Conservation (phyloP, 176 grass and related monocot species). For the Carex pumila region DNA sequence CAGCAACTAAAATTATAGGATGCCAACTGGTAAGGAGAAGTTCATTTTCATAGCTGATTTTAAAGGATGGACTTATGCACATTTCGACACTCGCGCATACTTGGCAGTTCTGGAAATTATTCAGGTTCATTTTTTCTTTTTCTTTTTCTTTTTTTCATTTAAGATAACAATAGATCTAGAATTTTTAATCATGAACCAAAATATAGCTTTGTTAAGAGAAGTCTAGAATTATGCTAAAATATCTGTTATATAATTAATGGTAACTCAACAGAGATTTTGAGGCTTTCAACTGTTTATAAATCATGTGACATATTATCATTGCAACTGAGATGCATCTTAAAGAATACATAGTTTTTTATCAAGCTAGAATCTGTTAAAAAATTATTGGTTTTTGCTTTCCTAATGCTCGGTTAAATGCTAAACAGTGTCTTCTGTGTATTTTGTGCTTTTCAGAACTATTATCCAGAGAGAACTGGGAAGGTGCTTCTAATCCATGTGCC, state of each 20-base stretch:
- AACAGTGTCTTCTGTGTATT: neutral
- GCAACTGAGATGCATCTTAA: neutral
- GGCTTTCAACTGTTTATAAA: too few relatives aligned
- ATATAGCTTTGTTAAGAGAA: neutral
- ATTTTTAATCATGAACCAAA: neutral
- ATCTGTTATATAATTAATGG: too few relatives aligned
- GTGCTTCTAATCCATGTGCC: constrained; percentile 56
- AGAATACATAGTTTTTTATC: neutral
- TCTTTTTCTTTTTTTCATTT: neutral
- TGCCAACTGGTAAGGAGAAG: constrained; percentile 28
- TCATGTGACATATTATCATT: too few relatives aligned
- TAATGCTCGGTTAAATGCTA: neutral
- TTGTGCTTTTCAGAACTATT: constrained; percentile 38
- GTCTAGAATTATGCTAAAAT: neutral
- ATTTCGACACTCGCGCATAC: constrained; percentile 29
- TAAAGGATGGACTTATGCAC: constrained; percentile 26
- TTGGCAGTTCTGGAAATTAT: constrained; percentile 25
- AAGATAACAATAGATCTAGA: neutral
- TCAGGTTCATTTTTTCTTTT: constrained; percentile 4
- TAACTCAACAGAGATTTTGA: too few relatives aligned
- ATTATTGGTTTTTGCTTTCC: neutral
- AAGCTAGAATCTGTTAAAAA: neutral
- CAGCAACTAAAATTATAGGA: constrained; percentile 11
- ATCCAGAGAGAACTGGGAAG: constrained; percentile 74
- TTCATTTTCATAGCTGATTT: constrained; percentile 29